Evolutionary conservation across 2,329 filamentous ascomycete species (phyloP), one percentile per base, ranked within the genome.

Genomic region (Leptographium galeiforme): DNA sequence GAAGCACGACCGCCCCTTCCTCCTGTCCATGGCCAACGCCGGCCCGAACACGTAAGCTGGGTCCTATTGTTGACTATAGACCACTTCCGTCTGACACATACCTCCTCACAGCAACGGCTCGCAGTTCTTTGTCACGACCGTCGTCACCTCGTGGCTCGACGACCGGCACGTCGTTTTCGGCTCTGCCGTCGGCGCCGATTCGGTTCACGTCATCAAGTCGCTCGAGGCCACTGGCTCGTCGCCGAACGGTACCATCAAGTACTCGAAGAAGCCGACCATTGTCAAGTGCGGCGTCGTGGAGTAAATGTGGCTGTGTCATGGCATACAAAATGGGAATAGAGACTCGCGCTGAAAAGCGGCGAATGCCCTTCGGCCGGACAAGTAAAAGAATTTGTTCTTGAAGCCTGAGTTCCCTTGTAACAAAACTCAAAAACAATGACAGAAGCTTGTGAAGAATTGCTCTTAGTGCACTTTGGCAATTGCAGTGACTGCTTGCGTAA

Each of bases 121-220:
- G 51, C 91, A 97, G 72, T 97, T 97, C 79, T 97, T 97, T 78
- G 75, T 97, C 68, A 97, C 91, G 64, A 97, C 91, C 54, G 89
- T 95, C 50, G 78, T 83, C 56, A 97, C 93, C 57, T 83, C 84
- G 53, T 95, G 95, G 78, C 77, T 93, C 62, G 79, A 93, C 68
- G 81, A 80, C 66, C 85, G 85, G 69, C 87, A 93, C 77, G 85
- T 89, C 70, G 86, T 89, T 67, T 90, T 90, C 72, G 88, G 87
- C 67, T 76, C 87, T 73, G 85, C 90, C 48, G 72, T 72, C 55
- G 74, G 77, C 58, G 56, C 67, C 1, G 60, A 68, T 46, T 74
- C 71, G 54, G 61, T 80, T 67, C 63, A 69, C 34, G 59, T 82
- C 55, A 79, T 85, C 68, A 76, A 72, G 72, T 72, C 78, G 56